Evolutionary conservation across 176 grass and related monocot genomes (phyloP).

Genomic region (Neostapfia colusana): DNA sequence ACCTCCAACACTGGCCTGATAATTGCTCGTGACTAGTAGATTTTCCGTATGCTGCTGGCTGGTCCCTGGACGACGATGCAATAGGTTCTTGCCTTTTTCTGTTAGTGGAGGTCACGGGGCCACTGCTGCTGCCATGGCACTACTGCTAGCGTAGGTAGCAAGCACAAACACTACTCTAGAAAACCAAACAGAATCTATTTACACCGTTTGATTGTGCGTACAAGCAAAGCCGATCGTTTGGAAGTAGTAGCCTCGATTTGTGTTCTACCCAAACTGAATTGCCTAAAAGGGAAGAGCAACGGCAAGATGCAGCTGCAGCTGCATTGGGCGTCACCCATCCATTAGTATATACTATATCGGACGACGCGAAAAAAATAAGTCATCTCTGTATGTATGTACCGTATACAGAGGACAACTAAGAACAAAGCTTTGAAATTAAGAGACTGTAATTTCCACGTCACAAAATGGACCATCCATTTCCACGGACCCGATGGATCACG

Average conservation of each 20-base stretch:
- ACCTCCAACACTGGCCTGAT: neutral
- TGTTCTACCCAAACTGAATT: neutral
- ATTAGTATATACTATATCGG: neutral
- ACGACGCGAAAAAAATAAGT: neutral
- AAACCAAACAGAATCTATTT: neutral
- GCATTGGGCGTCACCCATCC: neutral
- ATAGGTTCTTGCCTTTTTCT: constrained; percentile 24
- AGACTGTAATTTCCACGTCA: constrained; percentile 19
- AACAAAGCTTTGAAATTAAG: neutral
- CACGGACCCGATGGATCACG: constrained; percentile 21
- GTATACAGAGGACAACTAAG: neutral
- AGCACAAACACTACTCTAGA: no score
- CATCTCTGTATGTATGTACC: neutral
- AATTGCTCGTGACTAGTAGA: neutral
- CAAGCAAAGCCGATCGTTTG: neutral
- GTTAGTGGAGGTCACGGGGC: constrained; percentile 4
- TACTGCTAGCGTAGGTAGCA: no score
- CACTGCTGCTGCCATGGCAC: neutral
- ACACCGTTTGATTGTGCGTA: neutral
- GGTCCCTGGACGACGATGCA: constrained; percentile 2
- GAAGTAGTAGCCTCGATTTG: neutral
- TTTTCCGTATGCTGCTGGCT: neutral
- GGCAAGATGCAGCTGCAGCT: neutral
- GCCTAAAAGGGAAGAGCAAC: neutral
- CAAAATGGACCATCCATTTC: neutral